Percentiles rank a stretch among this genome's conserved stretches.
Conservation (phyloP, 805 yeast species). For the Yamadazyma phyllophila region DNA sequence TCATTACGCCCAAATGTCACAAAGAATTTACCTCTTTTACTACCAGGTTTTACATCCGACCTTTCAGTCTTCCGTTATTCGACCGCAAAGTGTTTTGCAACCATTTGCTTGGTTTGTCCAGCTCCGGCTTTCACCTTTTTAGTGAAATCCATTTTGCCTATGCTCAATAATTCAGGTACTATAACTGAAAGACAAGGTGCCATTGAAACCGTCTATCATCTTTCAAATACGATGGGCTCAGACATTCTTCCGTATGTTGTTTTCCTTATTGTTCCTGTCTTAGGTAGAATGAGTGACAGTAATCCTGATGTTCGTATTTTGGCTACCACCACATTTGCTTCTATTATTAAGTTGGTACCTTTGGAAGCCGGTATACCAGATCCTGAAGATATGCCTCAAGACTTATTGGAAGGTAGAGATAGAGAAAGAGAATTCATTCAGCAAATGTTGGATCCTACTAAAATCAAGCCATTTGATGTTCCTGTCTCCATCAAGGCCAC, state of each 20-base stretch:
- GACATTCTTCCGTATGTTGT: slow-evolving; percentile 92
- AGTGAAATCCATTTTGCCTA: slow-evolving; percentile 75
- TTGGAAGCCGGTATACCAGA: slow-evolving; percentile 96
- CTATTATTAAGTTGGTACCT: slow-evolving; percentile 92
- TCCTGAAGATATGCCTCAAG: slow-evolving; percentile 86
- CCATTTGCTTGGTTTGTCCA: slow-evolving; percentile 68
- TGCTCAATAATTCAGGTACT: slow-evolving; percentile 72
- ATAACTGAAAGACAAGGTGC: slow-evolving; percentile 85
- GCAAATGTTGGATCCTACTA: slow-evolving; percentile 97
- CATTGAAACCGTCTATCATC: slow-evolving; percentile 84
- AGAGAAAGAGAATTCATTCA: slow-evolving; percentile 90
- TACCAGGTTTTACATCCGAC: slow-evolving; percentile 63
- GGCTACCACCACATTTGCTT: slow-evolving; percentile 95
- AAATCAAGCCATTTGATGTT: slow-evolving; percentile 79
- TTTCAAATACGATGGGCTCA: slow-evolving; percentile 81
- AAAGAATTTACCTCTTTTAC: slow-evolving; percentile 35
- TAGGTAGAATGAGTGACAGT: slow-evolving; percentile 97
- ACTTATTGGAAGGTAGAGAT: slow-evolving; percentile 83
- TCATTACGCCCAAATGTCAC: slow-evolving; percentile 51
- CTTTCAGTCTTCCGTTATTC: slow-evolving; percentile 85
- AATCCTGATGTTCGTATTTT: slow-evolving; percentile 82
- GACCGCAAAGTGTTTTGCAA: slow-evolving; percentile 84
- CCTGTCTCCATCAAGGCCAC: slow-evolving; percentile 94
- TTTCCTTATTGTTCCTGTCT: slow-evolving; percentile 90
- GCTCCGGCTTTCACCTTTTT: slow-evolving; percentile 71